Base-by-base conservation (phyloP, 2,329 filamentous ascomycete genomes). In the Emergomyces africanus region DNA sequence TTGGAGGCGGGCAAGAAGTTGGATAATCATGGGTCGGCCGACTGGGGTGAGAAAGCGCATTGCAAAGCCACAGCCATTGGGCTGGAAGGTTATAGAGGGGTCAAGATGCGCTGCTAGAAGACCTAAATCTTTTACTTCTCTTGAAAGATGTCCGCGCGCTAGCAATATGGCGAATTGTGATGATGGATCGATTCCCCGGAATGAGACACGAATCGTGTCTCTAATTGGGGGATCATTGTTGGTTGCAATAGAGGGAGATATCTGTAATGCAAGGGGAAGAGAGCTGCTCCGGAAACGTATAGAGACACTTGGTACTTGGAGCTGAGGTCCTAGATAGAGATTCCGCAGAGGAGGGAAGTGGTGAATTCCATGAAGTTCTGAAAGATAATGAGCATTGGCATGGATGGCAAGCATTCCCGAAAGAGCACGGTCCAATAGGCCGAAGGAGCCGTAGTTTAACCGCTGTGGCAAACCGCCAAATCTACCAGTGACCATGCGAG, bases 401-500 rank as follows among this genome's bases (percentile, higher is more conserved):
- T 73, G 66, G 25, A 73, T 69, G n/a, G 71, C 65, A 59, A 74
- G 53, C 20, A 72, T 68, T 3, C 72, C 72, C 14, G 71, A 67
- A 51, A 74, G 64, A 33, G 66, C 69, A 67, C 72, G 68, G 6
- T 69, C 66, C 4, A 74, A 62, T 51, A 71, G 66, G 37, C 70
- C 68, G 57, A 71, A 70, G 14, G 68, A 66, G 18, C 68, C 57
- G 57, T 69, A 68, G n/a, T 65, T 61, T 14, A 64, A 62, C 28
- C 57, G 62, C 39, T 64, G 61, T 20, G 64, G 61, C 28, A 59
- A 54, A 20, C 65, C 62, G 39, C 68, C 59, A 39, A 70, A 66
- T 30, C 64, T 63, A 44, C 64, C 67, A 53, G 69, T 69, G 49
- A 75, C 62, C 42, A 64, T 54, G 58, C 72, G 69, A 30, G 67